Base-by-base conservation (phyloP, 1,284 basidiomycete genomes). In the Moniliella sp. region DNA sequence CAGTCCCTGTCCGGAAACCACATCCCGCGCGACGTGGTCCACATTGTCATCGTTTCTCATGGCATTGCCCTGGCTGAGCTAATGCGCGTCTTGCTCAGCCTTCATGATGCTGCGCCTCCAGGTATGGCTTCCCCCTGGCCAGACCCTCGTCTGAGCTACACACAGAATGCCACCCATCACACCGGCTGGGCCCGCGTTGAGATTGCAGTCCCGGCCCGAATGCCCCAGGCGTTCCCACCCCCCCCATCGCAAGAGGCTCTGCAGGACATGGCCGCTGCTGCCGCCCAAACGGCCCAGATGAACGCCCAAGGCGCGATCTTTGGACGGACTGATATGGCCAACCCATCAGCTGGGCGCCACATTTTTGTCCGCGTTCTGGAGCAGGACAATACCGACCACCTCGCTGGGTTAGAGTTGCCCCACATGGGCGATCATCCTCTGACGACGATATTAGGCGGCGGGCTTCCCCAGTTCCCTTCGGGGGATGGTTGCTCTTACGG, bases 1-100 rank as follows among this genome's bases (percentile, higher is more conserved):
- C 8, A 7, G n/a, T 7, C 8, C n/a, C 8, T n/a, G n/a, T 7
- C n/a, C n/a, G 21, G 21, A 23, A n/a, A n/a, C 21, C 7, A 23
- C n/a, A n/a, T 23, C 8, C 21, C 30, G 9, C 27, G 27, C 14
- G 33, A 37, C 7, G 46, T 55, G 13, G 56, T 69, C 4, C 71
- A 78, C 45, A 58, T 82, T 21, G 75, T 73, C 2, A 56, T 83
- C 28, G 74, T 81, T 18, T 79, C 78, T 57, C 79, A 83, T 55
- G 78, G 80, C 0, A 59, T 80, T 25, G 75, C 73, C 54, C 75
- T 83, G 25, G 67, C 68, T 31, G 76, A 37, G 31, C 33, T 51
- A n/a, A 25, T 52, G 19, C 35, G 48, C 4, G 42, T 50, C 32
- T 44, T 52, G 15, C 48, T 52, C 39, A 36, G 39, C 10, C 36